Evolutionary conservation across 108 stramenopile genomes (phyloP), one percentile per base, ranked within the genome.

Genomic region (Schizochytrium sp.): DNA sequence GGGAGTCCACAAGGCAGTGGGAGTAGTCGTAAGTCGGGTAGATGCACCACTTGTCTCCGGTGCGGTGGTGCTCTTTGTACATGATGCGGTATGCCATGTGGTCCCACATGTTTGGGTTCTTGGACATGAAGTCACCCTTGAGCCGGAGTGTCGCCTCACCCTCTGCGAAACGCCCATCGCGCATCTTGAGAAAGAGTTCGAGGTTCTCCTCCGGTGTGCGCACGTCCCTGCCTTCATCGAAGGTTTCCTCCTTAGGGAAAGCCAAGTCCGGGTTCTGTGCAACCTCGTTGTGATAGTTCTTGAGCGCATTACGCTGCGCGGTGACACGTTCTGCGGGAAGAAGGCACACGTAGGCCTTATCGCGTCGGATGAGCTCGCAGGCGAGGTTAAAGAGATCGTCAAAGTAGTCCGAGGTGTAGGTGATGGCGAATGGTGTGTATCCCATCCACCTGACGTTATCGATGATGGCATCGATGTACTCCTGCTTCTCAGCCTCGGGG

Each of bases 21-120:
- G 99, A 98, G 89, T 95, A 99, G 91, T 99, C 99, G 90, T 99
- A 99, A 19, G 96, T 94, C 1, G 99, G 99, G 91, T 99, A 99
- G 90, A 99, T 97, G 92, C 98, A 98, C 98, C 99, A 99, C 50
- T 95, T 96, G 87, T 95, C 93, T 4, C 98, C 99, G 3, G 96
- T 95, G 91, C 97, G 97, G 44, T 98, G 99, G 93, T 99, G 99
- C 41, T 96, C 91, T 15, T 95, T 94, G 90, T 95, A 98, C 87
- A 96, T 96, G 93, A 99, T 97, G 49, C 99, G 97, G 90, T 99
- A 99, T 13, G 41, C 45, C 73, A 88, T 47, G 93, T 97, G 94
- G 94, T 99, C 99, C 91, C 97, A 98, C 94, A 95, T 94, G 91
- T 94, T 94, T 55, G 98, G 97, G 93, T 99, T 99, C 88, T 95